Evolutionary conservation across 1,139 yeast genomes (phyloP), one percentile per base, ranked within the genome.

Genomic region (Scheffersomyces illinoinensis): DNA sequence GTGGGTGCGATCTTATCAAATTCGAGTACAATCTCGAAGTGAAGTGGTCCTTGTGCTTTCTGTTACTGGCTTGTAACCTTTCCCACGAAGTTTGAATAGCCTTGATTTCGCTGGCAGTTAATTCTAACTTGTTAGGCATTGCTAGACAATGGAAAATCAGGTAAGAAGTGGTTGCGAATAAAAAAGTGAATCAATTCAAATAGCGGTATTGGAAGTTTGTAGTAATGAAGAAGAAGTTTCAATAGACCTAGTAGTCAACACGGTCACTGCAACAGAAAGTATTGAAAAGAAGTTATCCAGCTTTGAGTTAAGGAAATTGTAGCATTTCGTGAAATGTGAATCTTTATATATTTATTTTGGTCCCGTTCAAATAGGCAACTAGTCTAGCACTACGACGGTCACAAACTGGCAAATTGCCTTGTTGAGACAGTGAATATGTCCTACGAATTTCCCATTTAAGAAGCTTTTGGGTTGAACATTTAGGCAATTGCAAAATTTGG

Each of bases 1-100:
- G 62, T 0, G 76, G 68, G 62, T 76, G 74, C 23, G 74, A 69
- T 19, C 71, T 73, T 43, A 78, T 63, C 62, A 80, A 75, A 62
- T 78, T 77, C 50, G 74, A 63, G 62, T 74, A 78, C 58, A 78
- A 68, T 58, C 74, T 66, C 17, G 72, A 64, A 17, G 73, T 67
- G 54, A 76, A 74, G 56, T 70, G 68, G 58, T 73, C 74, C 54
- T 70, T 69, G 58, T 71, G 76, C 60, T 74, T 74, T 59, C 68
- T 70, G 58, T 71, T 70, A 57, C 73, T 70, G 26, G 68, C 64
- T 61, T 72, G 72, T 18, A 75, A 68, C 53, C 66, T 69, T 19
- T 69, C 66, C 82, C 82, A 78, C 39, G 79, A 74, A 52, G 67
- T 65, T 65, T 72, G 71, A 55, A 76, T 58, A 51, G 59, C 61